These are phyloP conservation scores for Imleria badia DNA, from an alignment of 768 basidiomycete species.

Conservation along the genomic window DNA sequence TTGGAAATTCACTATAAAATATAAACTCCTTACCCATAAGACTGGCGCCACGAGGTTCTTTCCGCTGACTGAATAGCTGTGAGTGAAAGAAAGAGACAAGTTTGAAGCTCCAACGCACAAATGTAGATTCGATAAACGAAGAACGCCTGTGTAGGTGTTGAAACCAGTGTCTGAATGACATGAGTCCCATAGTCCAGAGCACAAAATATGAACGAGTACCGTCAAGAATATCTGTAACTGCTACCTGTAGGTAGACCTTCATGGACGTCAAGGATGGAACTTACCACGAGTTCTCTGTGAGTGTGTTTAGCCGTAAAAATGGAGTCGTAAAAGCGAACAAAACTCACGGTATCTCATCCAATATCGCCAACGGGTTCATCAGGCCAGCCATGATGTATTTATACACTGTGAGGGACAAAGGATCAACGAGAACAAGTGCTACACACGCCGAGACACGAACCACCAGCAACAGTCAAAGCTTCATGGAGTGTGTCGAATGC, in stretches of 20 bases:
- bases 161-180: not conserved
- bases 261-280: not conserved
- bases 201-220: not conserved
- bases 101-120: not conserved
- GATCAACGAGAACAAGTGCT: not conserved
- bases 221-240: constrained; percentile 5
- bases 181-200: not conserved
- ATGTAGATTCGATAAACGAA: constrained; percentile 11
- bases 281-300: constrained; percentile 12
- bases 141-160: not conserved
- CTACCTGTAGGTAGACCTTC: not conserved
- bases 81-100: not conserved
- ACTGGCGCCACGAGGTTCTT: constrained; percentile 1
- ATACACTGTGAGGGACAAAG: not conserved
- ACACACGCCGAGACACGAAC: not conserved
- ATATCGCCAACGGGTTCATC: not conserved
- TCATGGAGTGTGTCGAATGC: constrained; percentile 9
- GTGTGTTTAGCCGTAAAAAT: no score
- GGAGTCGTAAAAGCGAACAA: not conserved
- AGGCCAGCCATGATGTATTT: constrained; percentile 2
- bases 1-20: not conserved
- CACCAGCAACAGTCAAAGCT: constrained; percentile 1
- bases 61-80: constrained; percentile 1
- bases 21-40: constrained; percentile 7
- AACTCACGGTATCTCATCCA: not conserved